Percentiles rank a stretch among this genome's conserved stretches.
Evolutionary conservation across 164 flowering plant genomes (phyloP).

Genomic region (Tinospora cordifolia): DNA sequence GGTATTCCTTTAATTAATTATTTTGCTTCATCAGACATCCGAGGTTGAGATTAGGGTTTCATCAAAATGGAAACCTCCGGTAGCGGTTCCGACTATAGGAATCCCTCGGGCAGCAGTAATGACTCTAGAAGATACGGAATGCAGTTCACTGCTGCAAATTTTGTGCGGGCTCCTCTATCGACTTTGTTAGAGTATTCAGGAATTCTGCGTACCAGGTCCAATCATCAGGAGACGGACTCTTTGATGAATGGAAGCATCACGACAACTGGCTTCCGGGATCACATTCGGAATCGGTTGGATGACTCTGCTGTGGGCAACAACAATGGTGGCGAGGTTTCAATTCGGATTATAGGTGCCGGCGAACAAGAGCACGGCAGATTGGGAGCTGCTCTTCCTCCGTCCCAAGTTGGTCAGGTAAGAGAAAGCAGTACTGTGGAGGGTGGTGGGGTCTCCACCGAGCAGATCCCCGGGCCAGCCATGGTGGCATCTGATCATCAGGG

Average conservation of each 20-base stretch:
- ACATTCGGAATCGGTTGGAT: slow-evolving; percentile 26
- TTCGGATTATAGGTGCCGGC: slow-evolving; percentile 72
- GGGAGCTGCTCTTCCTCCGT: slow-evolving; percentile 10
- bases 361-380: slow-evolving; percentile 57
- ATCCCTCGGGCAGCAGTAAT: slow-evolving; percentile 31
- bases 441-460: slow-evolving; percentile 19
- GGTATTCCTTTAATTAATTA: background rate
- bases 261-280: slow-evolving; percentile 18
- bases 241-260: slow-evolving; percentile 26
- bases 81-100: slow-evolving; percentile 14
- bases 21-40: background rate
- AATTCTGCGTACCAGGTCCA: slow-evolving; percentile 47
- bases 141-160: slow-evolving; percentile 57
- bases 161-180: slow-evolving; percentile 74
- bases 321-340: slow-evolving; percentile 73
- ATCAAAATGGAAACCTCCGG: slow-evolving; percentile 53
- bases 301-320: slow-evolving; percentile 22
- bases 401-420: slow-evolving; percentile 15
- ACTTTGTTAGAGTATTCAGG: slow-evolving; percentile 85
- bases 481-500: slow-evolving; percentile 23
- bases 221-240: slow-evolving; percentile 44
- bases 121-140: slow-evolving; percentile 47
- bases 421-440: slow-evolving; percentile 11
- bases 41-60: background rate
- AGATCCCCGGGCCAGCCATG: slow-evolving; percentile 13